phyloP scores from a whole-genome alignment of 2,329 filamentous ascomycete genomes.

The Huntiella abstrusa region DNA sequence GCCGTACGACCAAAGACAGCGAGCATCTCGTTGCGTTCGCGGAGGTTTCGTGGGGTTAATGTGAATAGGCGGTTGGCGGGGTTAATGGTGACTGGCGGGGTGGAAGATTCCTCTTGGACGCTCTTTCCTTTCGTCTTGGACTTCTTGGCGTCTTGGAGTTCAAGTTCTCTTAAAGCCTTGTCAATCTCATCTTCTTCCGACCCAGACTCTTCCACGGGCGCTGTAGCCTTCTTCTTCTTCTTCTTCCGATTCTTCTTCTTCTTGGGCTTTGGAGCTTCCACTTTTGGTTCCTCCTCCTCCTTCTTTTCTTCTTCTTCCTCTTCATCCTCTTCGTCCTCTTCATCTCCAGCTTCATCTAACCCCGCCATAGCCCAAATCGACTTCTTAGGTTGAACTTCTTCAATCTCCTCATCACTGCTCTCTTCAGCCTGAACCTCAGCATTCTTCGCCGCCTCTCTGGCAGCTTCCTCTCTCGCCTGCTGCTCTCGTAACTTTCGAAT shows the following conservation, averaged over 20 bases:
- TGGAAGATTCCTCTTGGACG: background rate
- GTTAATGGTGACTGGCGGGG: background rate
- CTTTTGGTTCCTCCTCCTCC: background rate
- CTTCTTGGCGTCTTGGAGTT: conserved; percentile 15
- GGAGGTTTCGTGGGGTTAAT: conserved; percentile 51
- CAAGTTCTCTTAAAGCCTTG: conserved; percentile 31
- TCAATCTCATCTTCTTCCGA: conserved; percentile 35
- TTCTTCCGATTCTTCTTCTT: conserved; percentile 23
- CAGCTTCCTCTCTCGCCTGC: conserved; percentile 19
- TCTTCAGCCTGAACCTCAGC: conserved; percentile 17
- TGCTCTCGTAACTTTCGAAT: conserved; percentile 33
- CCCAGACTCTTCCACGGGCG: conserved; percentile 5
- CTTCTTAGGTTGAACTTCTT: conserved; percentile 18
- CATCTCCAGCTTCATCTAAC: conserved; percentile 12
- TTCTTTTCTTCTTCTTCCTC: conserved; percentile 2
- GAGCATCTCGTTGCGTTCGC: conserved; percentile 81
- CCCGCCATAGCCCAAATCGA: conserved; percentile 19
- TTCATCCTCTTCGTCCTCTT: conserved; percentile 13
- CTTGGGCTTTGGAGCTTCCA: conserved; percentile 10
- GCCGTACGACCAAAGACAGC: conserved; percentile 36
- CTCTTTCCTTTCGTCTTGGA: conserved; percentile 8
- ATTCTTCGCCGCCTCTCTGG: conserved; percentile 7
- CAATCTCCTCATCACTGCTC: conserved; percentile 16
- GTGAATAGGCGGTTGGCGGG: conserved; percentile 18
- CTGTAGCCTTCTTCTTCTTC: conserved; percentile 16